Conservation (phyloP, 306 rosid species). For the Sesbania bispinosa region DNA sequence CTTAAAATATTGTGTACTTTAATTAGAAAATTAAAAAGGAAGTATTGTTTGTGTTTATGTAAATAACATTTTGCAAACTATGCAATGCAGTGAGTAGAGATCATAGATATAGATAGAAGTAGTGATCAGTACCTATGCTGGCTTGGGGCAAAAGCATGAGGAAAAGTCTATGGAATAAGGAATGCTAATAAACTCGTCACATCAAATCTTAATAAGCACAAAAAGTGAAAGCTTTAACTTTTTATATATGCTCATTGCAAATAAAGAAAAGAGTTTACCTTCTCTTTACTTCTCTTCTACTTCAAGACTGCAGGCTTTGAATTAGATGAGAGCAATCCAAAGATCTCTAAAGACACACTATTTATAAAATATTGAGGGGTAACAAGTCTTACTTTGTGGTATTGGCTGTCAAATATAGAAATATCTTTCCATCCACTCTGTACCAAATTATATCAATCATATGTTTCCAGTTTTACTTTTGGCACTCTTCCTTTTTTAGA, state of each 20-base stretch:
- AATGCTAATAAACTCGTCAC: not conserved
- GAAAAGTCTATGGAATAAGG: not conserved
- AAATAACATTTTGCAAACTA: not conserved
- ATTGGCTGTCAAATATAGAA: slow-evolving; percentile 10
- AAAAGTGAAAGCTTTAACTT: slow-evolving; percentile 10
- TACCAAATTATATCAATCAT: slow-evolving; percentile 6
- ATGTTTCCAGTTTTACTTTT: slow-evolving; percentile 1
- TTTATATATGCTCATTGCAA: slow-evolving; percentile 9
- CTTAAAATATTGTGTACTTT: not conserved
- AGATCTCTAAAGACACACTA: too few relatives aligned
- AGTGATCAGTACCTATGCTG: slow-evolving; percentile 4
- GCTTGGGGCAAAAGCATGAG: slow-evolving; percentile 16
- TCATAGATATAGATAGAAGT: not conserved
- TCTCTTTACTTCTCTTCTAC: slow-evolving; percentile 32
- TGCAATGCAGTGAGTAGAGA: slow-evolving; percentile 14
- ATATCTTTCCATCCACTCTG: slow-evolving; percentile 7
- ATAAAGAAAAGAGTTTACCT: slow-evolving; percentile 23
- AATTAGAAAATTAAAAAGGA: not conserved
- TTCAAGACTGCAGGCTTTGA: slow-evolving; percentile 27
- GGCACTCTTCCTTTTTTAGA: not conserved
- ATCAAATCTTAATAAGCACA: slow-evolving; percentile 24
- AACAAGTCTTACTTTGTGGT: not conserved
- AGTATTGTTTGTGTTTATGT: not conserved
- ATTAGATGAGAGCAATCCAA: too few relatives aligned
- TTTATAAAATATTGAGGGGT: too few relatives aligned